Base-by-base conservation (phyloP, 805 yeast genomes). In the Ogataea haglerorum region DNA sequence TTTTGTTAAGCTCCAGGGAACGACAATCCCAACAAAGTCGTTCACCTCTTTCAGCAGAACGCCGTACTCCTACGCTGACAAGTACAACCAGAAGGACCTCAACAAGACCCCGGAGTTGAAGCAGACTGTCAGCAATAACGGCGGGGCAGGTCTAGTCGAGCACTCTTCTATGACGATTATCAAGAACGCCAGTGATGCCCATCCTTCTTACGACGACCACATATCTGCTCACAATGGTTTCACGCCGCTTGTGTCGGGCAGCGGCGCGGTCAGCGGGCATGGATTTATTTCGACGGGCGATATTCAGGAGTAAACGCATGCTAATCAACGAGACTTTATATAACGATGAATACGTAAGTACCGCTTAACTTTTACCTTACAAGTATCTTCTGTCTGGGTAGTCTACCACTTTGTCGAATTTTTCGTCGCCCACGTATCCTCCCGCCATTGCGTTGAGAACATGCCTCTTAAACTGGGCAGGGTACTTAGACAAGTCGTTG, bases 401-500 rank as follows among this genome's bases (percentile, higher is more conserved):
- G 23, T 42, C 42, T 21, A 66, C 47, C 7, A 88, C 93, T 34
- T 67, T 59, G 54, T 89, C 95, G 58, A 80, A 89, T 43, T 58
- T 54, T 27, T 73, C 78, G 26, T 71, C 71, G 25, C 75, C 76
- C 10, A 87, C 72, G 28, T 58, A 57, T 0, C 81, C 78, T n/a
- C 98, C 98, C 29, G 65, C 61, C 95, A 90, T 85, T 3, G 91
- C 63, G 13, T 61, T 55, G 26, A 54, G 58, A 2, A 86, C 96
- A 44, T 77, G 72, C 16, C 68, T 57, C 15, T 69, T 69, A 61
- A 89, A 91, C 27, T 56, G 47, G 2, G 60, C 58, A 13, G 71
- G 70, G 54, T 72, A 71, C 43, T 63, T 64, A 10, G 61, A 65
- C 29, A 82, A 63, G 19, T 69, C 69, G 33, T 76, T 75, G 3